Conservation (phyloP, 768 basidiomycete genomes). For the Pleurotus ostreatus region DNA sequence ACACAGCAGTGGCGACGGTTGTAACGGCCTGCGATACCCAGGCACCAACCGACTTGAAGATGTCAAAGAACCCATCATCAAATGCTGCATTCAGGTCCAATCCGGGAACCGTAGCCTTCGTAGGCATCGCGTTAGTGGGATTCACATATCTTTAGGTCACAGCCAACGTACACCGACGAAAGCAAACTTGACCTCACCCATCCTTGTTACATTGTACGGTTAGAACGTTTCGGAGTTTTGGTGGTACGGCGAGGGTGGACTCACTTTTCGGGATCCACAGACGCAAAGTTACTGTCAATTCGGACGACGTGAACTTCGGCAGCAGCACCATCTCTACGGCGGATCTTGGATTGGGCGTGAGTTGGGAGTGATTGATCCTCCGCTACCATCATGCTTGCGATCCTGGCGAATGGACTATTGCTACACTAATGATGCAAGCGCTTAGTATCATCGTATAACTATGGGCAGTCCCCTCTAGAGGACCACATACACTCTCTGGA, state of each 20-base stretch:
- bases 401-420: constrained; percentile 18
- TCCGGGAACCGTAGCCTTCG: background rate
- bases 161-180: background rate
- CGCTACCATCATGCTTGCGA: constrained; percentile 31
- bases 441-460: background rate
- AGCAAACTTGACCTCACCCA: constrained; percentile 1
- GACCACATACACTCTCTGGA: constrained; percentile 37
- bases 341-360: constrained; percentile 16
- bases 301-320: constrained; percentile 29
- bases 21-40: background rate
- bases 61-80: background rate
- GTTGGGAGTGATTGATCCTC: constrained; percentile 32
- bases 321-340: constrained; percentile 19
- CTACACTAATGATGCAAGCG: constrained; percentile 7
- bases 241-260: background rate
- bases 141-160: too few species aligned
- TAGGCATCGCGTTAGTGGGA: too few species aligned
- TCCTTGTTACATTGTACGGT: background rate
- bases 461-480: background rate
- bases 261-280: constrained; percentile 16
- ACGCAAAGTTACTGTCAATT: constrained; percentile 30
- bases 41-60: background rate
- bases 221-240: too few species aligned
- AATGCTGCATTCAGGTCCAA: constrained; percentile 1
- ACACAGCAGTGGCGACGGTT: background rate